phyloP scores from a whole-genome alignment of 768 basidiomycete genomes.

The Clavulina sp. region DNA sequence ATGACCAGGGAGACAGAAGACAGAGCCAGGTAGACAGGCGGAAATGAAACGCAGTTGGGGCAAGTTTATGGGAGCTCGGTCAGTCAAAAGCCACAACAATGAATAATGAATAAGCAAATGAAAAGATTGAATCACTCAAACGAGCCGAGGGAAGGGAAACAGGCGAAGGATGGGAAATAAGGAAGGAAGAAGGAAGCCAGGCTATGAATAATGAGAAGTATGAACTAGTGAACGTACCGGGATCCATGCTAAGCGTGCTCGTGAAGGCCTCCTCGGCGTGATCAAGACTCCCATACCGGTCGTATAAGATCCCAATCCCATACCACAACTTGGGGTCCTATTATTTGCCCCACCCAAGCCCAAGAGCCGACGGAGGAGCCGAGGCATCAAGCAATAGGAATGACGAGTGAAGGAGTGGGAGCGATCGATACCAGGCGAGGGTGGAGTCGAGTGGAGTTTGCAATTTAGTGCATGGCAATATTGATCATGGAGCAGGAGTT shows the following conservation, averaged over 20 bases:
- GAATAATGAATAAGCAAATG: neutral
- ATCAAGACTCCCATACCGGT: conserved; percentile 94
- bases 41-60: too few relatives aligned
- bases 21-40: too few relatives aligned
- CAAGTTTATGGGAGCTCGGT: too few relatives aligned
- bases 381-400: too few relatives aligned
- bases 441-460: too few relatives aligned
- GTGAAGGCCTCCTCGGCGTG: conserved; percentile 98
- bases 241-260: conserved; percentile 91
- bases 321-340: conserved; percentile 99
- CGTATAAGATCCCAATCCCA: conserved; percentile 96
- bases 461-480: too few relatives aligned
- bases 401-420: too few relatives aligned
- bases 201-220: neutral
- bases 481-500: too few relatives aligned
- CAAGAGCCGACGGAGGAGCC: conserved; percentile 4
- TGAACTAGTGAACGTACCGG: conserved; percentile 39
- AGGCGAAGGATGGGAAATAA: conserved; percentile 10
- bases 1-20: too few relatives aligned
- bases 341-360: conserved; percentile 19
- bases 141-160: neutral
- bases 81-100: too few relatives aligned
- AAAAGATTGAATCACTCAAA: neutral
- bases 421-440: too few relatives aligned
- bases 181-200: neutral